phyloP scores from a whole-genome alignment of 352 stramenopile genomes.

The Blastocystis sp. region DNA sequence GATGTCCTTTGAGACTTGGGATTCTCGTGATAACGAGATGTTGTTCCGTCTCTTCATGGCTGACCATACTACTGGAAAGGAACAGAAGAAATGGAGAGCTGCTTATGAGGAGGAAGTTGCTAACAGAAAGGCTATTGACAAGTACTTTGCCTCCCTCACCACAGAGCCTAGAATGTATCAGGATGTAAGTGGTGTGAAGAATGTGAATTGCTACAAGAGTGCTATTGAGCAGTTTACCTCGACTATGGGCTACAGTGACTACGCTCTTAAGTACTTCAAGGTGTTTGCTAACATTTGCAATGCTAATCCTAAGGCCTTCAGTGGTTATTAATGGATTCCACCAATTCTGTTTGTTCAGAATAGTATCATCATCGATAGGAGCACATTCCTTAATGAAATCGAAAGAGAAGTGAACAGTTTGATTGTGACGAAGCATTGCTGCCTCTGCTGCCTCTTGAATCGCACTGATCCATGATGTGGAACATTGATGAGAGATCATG shows the following conservation, averaged over 20 bases:
- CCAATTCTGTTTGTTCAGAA: too few species aligned
- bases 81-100: not conserved
- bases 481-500: too few species aligned
- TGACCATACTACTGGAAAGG: not conserved
- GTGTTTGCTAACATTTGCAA: conserved; percentile 4
- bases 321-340: conserved; percentile 1
- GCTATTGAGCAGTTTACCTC: not conserved
- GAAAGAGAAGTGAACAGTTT: too few species aligned
- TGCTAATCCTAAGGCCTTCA: not conserved
- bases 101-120: conserved; percentile 18
- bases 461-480: too few species aligned
- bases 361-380: too few species aligned
- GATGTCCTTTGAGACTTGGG: not conserved
- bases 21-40: conserved; percentile 28
- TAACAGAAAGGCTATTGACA: not conserved
- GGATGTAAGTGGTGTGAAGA: not conserved
- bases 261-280: conserved; percentile 42
- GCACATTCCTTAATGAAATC: too few species aligned
- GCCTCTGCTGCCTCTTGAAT: too few species aligned
- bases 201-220: not conserved
- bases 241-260: not conserved
- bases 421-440: too few species aligned
- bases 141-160: not conserved
- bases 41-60: not conserved
- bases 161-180: not conserved